These are phyloP conservation scores for Bryoerythrophyllum caledonicum DNA, from an alignment of 225 moss, liverwort and hornwort species.

Conservation along the genomic window DNA sequence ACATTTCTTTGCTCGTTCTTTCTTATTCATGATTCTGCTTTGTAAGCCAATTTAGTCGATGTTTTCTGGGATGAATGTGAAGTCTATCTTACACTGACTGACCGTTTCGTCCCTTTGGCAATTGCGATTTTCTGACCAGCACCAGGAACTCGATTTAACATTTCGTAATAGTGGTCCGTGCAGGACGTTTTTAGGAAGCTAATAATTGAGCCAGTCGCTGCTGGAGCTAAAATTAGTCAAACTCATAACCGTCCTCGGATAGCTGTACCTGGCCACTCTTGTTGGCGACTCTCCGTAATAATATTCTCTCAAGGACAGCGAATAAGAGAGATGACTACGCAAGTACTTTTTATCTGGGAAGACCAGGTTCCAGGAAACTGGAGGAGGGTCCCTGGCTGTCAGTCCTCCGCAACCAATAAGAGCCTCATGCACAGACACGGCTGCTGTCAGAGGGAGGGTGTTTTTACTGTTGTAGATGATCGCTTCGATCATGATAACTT, in stretches of 20 bases:
- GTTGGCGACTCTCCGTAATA: conserved; percentile 21
- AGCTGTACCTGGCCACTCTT: conserved; percentile 25
- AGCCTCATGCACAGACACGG: conserved; percentile 26
- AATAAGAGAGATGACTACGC: conserved; percentile 20
- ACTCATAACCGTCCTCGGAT: conserved; percentile 20
- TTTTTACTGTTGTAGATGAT: conserved; percentile 8
- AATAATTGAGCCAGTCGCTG: conserved; percentile 12
- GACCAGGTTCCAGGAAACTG: conserved; percentile 15
- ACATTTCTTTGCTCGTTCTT: not conserved
- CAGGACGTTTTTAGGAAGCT: conserved; percentile 9
- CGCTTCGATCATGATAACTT: conserved; percentile 7
- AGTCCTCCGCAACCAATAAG: conserved; percentile 28
- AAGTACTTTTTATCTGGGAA: conserved; percentile 25
- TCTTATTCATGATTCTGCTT: conserved; percentile 1
- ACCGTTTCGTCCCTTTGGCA: conserved; percentile 13
- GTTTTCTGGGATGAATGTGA: conserved; percentile 22
- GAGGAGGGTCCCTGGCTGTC: conserved; percentile 28
- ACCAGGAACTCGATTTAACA: conserved; percentile 1
- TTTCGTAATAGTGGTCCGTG: conserved; percentile 5
- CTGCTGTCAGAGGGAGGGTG: conserved; percentile 33
- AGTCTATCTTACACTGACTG: conserved; percentile 9
- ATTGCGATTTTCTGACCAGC: conserved; percentile 10
- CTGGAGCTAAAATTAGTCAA: conserved; percentile 8
- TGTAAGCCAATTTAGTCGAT: conserved; percentile 10
- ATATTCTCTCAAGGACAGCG: conserved; percentile 26